Percentiles rank a stretch among this genome's conserved stretches.
phyloP scores from a whole-genome alignment of 352 stramenopile species.

The Globisporangium emineosum region DNA sequence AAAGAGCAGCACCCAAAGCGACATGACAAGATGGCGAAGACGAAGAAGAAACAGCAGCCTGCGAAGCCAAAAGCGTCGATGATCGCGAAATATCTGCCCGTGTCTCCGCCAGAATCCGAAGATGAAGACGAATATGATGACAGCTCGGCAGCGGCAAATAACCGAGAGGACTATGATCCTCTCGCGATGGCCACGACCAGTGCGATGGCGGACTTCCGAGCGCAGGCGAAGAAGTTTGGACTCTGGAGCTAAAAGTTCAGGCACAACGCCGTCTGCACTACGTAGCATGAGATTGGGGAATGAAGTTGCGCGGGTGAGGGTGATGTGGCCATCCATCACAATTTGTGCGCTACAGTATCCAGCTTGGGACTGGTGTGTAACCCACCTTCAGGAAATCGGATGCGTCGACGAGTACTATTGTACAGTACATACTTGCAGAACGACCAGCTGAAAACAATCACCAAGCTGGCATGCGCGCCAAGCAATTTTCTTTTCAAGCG shows the following conservation, averaged over 20 bases:
- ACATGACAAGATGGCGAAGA: background rate
- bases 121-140: constrained; percentile 13
- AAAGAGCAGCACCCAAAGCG: too few relatives aligned
- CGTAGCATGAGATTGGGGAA: background rate
- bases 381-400: too few relatives aligned
- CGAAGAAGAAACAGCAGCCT: background rate
- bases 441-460: too few relatives aligned
- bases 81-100: constrained; percentile 6
- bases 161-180: background rate
- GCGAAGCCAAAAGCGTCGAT: background rate
- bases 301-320: too few relatives aligned
- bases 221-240: constrained; percentile 36
- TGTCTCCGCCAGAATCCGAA: constrained; percentile 15
- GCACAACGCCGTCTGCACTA: background rate
- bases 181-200: background rate
- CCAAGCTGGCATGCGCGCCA: too few relatives aligned
- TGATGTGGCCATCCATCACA: too few relatives aligned
- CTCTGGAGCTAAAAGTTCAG: constrained; percentile 37
- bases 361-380: too few relatives aligned
- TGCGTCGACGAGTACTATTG: too few relatives aligned
- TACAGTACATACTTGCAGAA: too few relatives aligned
- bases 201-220: constrained; percentile 34
- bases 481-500: too few relatives aligned
- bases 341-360: too few relatives aligned
- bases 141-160: constrained; percentile 4